A percentile compares a stretch with the other conserved stretches of the same genome.
phyloP scores from a whole-genome alignment of 2,329 filamentous ascomycete species.

The Teratosphaeria destructans region DNA sequence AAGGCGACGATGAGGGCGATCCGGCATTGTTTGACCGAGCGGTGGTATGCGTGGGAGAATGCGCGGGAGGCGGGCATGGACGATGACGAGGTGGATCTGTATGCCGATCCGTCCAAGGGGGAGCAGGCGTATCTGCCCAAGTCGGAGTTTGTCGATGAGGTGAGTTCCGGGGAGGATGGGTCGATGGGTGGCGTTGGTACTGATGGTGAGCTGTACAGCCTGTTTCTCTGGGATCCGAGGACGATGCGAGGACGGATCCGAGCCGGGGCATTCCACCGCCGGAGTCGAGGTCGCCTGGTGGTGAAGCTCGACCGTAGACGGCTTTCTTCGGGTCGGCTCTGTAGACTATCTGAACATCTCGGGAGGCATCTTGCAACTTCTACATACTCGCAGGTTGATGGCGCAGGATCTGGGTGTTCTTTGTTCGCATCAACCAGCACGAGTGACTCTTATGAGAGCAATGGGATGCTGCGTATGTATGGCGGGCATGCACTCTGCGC shows the following conservation, averaged over 20 bases:
- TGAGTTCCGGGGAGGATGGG: neutral
- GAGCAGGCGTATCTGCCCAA: constrained; percentile 44
- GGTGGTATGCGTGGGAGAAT: constrained; percentile 80
- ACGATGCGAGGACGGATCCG: constrained; percentile 1
- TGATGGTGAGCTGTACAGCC: neutral
- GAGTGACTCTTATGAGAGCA: no score
- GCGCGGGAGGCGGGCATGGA: constrained; percentile 54
- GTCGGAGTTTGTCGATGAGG: neutral
- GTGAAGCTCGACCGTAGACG: neutral
- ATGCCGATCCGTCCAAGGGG: constrained; percentile 22
- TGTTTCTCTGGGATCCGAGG: constrained; percentile 1
- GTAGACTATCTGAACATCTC: no score
- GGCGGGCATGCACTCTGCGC: no score
- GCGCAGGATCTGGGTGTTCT: no score
- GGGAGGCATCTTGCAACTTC: no score
- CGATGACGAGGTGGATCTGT: constrained; percentile 58
- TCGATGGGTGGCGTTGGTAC: neutral
- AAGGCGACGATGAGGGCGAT: constrained; percentile 68
- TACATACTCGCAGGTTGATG: no score
- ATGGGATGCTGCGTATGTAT: no score
- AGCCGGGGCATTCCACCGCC: neutral
- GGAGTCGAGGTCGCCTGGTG: neutral
- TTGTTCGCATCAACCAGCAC: no score
- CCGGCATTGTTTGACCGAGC: constrained; percentile 74
- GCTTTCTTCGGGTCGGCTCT: neutral